These are phyloP conservation scores for Melianthus villosus DNA, from an alignment of 441 rosid genomes.

Conservation along the genomic window DNA sequence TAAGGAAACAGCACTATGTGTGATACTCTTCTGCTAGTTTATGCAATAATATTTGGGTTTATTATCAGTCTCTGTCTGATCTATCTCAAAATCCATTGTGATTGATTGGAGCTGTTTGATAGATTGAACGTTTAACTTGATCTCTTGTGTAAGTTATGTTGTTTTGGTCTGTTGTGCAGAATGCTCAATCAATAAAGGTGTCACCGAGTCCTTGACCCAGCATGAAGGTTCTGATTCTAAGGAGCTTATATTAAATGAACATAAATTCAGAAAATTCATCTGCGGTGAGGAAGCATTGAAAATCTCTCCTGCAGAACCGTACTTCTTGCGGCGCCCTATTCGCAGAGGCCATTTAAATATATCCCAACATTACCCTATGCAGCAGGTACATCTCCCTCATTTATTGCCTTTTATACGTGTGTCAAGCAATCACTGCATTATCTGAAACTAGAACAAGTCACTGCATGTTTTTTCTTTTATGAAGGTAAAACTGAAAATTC, in stretches of 20 bases:
- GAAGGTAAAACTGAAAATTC: no score
- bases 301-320: slow-evolving; percentile 63
- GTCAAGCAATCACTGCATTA: slow-evolving; percentile 1
- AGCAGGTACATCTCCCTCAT: slow-evolving; percentile 39
- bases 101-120: background rate
- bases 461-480: no score
- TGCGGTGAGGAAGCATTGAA: slow-evolving; percentile 81
- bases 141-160: slow-evolving; percentile 1
- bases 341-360: slow-evolving; percentile 89
- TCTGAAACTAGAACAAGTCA: no score
- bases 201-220: slow-evolving; percentile 17
- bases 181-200: slow-evolving; percentile 26
- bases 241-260: slow-evolving; percentile 25
- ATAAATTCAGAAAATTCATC: slow-evolving; percentile 32
- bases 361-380: slow-evolving; percentile 60
- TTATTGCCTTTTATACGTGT: slow-evolving; percentile 1
- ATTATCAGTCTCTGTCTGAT: no score
- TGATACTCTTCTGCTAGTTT: no score
- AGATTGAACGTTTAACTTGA: background rate
- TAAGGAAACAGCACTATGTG: no score
- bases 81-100: no score
- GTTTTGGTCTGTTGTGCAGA: slow-evolving; percentile 24
- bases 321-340: slow-evolving; percentile 58
- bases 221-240: slow-evolving; percentile 20
- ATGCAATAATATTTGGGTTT: no score